Evolutionary conservation across 305 asterid genomes (phyloP).

Genomic region (Fraxinus xanthoxyloides): DNA sequence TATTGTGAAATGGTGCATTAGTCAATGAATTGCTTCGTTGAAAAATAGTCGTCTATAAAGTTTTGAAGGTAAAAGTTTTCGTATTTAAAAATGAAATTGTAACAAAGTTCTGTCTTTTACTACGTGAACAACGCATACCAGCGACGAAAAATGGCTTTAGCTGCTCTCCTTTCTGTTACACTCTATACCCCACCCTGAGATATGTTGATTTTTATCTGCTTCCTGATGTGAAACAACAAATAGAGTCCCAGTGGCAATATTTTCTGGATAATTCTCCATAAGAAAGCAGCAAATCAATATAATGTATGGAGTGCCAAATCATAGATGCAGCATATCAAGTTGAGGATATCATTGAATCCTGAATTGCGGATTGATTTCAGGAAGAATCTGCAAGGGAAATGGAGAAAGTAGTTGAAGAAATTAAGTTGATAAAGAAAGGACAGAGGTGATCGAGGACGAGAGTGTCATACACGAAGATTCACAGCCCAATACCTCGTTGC

Average conservation of each 20-base stretch:
- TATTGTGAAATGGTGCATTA: background rate
- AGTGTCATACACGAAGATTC: background rate
- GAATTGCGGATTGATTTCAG: background rate
- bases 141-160: background rate
- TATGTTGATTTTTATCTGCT: background rate
- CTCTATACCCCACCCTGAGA: background rate
- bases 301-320: background rate
- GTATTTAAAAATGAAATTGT: background rate
- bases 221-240: background rate
- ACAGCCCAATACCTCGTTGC: background rate
- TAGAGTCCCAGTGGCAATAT: background rate
- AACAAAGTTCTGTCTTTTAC: background rate
- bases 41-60: background rate
- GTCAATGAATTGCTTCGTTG: background rate
- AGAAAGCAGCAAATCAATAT: background rate
- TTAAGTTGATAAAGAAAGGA: background rate
- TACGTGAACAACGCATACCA: background rate
- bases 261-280: background rate
- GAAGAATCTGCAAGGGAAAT: background rate
- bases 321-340: background rate
- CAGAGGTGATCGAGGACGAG: background rate
- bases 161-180: background rate
- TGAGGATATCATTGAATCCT: background rate
- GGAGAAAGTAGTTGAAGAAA: background rate
- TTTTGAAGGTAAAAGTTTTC: background rate